phyloP scores from a whole-genome alignment of 805 yeast genomes.

The Saccharomycopsis sp. region DNA sequence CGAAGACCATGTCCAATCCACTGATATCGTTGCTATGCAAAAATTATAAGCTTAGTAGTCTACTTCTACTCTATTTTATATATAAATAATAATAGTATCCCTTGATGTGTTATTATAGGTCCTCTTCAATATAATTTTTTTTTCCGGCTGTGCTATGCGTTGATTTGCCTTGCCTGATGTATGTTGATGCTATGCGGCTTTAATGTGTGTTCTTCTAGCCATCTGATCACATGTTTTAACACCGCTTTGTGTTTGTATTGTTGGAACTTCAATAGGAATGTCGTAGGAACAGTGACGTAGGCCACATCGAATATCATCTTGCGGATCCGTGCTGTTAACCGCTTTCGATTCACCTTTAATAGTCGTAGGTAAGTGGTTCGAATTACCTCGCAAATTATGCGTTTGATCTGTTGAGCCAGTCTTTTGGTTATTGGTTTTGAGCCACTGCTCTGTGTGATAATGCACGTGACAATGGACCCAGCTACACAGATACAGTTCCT shows the following conservation, averaged over 20 bases:
- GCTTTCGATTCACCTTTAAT: not conserved
- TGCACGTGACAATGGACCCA: not conserved
- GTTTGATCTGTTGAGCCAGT: not conserved
- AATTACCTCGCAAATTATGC: not conserved
- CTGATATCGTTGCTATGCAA: conserved; percentile 98
- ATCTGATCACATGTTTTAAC: not conserved
- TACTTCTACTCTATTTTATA: not conserved
- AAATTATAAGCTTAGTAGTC: conserved; percentile 63
- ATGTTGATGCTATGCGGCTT: not conserved
- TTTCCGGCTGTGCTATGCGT: not conserved
- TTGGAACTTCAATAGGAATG: not conserved
- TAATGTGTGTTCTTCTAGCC: not conserved
- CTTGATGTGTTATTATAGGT: not conserved
- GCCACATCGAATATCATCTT: not conserved
- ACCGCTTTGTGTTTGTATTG: not conserved
- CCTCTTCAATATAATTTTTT: not conserved
- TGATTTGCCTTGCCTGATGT: no score
- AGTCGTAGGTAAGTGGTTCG: not conserved
- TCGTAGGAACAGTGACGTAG: not conserved
- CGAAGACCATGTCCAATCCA: conserved; percentile 99
- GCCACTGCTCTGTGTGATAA: no score
- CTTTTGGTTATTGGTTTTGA: no score
- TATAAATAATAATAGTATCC: not conserved
- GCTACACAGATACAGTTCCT: not conserved
- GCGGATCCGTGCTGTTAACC: not conserved